phyloP scores from a whole-genome alignment of 768 basidiomycete species.

The Termitomyces sp. region DNA sequence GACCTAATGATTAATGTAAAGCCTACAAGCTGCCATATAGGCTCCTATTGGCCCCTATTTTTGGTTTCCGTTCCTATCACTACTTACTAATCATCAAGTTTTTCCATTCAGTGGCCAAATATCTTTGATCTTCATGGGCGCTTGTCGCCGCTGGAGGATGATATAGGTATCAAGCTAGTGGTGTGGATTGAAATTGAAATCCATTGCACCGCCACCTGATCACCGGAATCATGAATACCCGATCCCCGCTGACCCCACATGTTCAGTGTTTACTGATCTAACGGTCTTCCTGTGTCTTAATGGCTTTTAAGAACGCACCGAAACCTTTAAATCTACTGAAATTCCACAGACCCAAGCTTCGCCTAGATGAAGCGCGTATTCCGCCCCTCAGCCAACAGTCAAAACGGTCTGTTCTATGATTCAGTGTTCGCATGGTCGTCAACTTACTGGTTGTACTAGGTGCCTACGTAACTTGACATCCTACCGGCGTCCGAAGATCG shows the following conservation, averaged over 20 bases:
- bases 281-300: background rate
- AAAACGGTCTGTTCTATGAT: slow-evolving; percentile 26
- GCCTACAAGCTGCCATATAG: too few relatives aligned
- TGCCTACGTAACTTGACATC: slow-evolving; percentile 51
- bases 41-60: too few relatives aligned
- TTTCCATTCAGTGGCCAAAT: too few relatives aligned
- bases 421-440: background rate
- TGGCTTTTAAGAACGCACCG: slow-evolving; percentile 16
- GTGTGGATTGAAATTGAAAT: too few relatives aligned
- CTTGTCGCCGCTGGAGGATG: too few relatives aligned
- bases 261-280: background rate
- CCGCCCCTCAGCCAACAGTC: slow-evolving; percentile 46
- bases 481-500: slow-evolving; percentile 37
- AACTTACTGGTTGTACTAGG: slow-evolving; percentile 22
- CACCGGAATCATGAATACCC: background rate
- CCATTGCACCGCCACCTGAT: slow-evolving; percentile 7
- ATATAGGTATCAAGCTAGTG: too few relatives aligned
- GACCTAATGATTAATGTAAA: too few relatives aligned
- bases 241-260: background rate
- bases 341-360: slow-evolving; percentile 42
- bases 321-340: slow-evolving; percentile 33
- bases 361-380: slow-evolving; percentile 32
- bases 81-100: too few relatives aligned
- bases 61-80: too few relatives aligned
- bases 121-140: too few relatives aligned